Evolutionary conservation across 495 filamentous ascomycete genomes (phyloP).

Genomic region (Penicillium riverlandense): DNA sequence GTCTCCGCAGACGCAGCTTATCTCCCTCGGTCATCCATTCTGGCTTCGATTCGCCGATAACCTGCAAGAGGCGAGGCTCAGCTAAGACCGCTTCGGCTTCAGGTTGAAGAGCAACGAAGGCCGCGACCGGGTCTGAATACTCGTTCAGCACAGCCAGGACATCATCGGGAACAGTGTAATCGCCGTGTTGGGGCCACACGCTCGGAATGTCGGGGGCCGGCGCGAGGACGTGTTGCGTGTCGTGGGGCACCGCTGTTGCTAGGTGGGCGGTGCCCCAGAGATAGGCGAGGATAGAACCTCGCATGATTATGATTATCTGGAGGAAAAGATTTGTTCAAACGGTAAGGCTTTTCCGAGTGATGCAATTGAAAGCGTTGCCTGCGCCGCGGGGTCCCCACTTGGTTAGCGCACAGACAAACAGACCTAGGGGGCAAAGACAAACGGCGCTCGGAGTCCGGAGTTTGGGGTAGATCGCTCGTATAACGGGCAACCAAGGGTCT

Average conservation of each 20-base stretch:
- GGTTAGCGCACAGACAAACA: no score
- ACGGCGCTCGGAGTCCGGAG: no score
- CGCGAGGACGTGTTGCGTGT: constrained; percentile 4
- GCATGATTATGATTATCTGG: neutral
- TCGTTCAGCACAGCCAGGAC: constrained; percentile 1
- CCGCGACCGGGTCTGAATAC: constrained; percentile 3
- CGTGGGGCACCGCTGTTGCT: neutral
- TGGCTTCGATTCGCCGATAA: neutral
- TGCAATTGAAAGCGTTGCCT: no score
- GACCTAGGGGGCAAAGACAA: no score
- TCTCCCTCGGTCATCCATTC: constrained; percentile 9
- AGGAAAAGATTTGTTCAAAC: no score
- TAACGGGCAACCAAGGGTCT: no score
- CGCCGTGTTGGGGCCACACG: neutral
- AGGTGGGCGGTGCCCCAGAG: neutral
- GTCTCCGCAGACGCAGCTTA: constrained; percentile 5
- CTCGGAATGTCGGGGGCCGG: neutral
- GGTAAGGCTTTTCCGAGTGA: no score
- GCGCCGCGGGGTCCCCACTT: no score
- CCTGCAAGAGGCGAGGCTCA: constrained; percentile 3
- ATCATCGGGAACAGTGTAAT: neutral
- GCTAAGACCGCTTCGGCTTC: neutral
- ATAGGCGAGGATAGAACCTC: neutral
- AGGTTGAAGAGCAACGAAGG: neutral
- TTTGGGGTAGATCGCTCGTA: no score